phyloP scores from a whole-genome alignment of 495 filamentous ascomycete species.

The Melanomma pulvis-pyrius region DNA sequence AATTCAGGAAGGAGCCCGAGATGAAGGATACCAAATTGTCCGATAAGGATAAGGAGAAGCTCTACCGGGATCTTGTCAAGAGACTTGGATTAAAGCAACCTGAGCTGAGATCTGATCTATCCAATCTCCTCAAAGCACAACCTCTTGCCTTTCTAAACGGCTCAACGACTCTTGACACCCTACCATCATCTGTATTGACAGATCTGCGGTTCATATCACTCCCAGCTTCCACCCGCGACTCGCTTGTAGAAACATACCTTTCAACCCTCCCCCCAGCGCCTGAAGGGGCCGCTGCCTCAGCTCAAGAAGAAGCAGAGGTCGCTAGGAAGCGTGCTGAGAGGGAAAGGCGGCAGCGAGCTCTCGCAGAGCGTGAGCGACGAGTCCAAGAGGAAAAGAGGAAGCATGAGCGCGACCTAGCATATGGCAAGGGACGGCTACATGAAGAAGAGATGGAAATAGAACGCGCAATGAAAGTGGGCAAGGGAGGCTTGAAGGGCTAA shows the following conservation, averaged over 20 bases:
- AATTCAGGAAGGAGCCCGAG: conserved; percentile 76
- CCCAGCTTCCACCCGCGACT: conserved; percentile 66
- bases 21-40: conserved; percentile 76
- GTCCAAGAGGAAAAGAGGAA: conserved; percentile 75
- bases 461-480: conserved; percentile 74
- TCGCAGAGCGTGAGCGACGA: conserved; percentile 71
- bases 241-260: conserved; percentile 75
- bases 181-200: conserved; percentile 69
- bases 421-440: conserved; percentile 65
- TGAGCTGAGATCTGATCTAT: conserved; percentile 77
- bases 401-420: conserved; percentile 65
- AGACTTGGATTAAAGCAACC: conserved; percentile 75
- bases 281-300: conserved; percentile 51
- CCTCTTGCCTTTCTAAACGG: conserved; percentile 68
- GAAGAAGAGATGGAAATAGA: conserved; percentile 81
- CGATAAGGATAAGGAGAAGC: conserved; percentile 89
- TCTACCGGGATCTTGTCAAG: conserved; percentile 84
- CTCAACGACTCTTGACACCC: conserved; percentile 60
- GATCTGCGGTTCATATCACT: conserved; percentile 86
- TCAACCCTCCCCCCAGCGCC: conserved; percentile 70
- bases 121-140: conserved; percentile 69
- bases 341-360: conserved; percentile 70
- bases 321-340: conserved; percentile 65
- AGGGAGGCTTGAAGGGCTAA: conserved; percentile 57
- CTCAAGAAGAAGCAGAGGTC: conserved; percentile 61